phyloP scores from a whole-genome alignment of 1,284 basidiomycete genomes.

The Blastosporella zonata region DNA sequence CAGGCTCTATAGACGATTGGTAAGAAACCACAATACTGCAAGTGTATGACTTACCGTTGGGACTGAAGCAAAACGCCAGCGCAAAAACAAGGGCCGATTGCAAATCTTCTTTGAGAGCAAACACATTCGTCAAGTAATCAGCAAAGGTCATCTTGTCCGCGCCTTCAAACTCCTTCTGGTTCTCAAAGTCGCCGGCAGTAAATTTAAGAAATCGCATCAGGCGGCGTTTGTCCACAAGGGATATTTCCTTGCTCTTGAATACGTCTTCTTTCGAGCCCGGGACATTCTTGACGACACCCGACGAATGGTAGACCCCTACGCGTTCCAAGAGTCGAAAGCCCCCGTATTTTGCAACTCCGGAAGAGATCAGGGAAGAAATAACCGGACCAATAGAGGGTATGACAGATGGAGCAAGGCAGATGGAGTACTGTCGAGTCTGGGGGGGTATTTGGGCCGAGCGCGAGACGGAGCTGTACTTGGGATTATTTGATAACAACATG shows the following conservation, averaged over 20 bases:
- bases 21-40: constrained; percentile 1
- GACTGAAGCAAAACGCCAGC: constrained; percentile 61
- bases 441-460: constrained; percentile 42
- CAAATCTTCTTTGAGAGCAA: constrained; percentile 59
- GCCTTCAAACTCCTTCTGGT: constrained; percentile 55
- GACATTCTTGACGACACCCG: constrained; percentile 57
- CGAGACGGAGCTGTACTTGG: constrained; percentile 40
- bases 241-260: constrained; percentile 81
- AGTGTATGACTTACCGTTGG: constrained; percentile 44
- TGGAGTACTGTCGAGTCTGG: constrained; percentile 75
- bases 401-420: constrained; percentile 82
- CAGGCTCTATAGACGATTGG: constrained; percentile 47
- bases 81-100: constrained; percentile 67
- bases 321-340: constrained; percentile 86
- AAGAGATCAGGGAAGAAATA: constrained; percentile 78
- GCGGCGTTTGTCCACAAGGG: constrained; percentile 83
- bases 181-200: constrained; percentile 73
- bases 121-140: constrained; percentile 59
- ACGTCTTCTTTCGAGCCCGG: constrained; percentile 93
- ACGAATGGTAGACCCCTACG: constrained; percentile 57
- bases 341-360: constrained; percentile 88
- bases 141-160: constrained; percentile 55
- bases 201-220: constrained; percentile 93
- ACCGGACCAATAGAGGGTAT: constrained; percentile 80
- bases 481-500: constrained; percentile 22